A percentile compares a stretch with the other conserved stretches of the same genome.
phyloP scores from a whole-genome alignment of 345 rosid genomes.

The Leavenworthia alabamica region DNA sequence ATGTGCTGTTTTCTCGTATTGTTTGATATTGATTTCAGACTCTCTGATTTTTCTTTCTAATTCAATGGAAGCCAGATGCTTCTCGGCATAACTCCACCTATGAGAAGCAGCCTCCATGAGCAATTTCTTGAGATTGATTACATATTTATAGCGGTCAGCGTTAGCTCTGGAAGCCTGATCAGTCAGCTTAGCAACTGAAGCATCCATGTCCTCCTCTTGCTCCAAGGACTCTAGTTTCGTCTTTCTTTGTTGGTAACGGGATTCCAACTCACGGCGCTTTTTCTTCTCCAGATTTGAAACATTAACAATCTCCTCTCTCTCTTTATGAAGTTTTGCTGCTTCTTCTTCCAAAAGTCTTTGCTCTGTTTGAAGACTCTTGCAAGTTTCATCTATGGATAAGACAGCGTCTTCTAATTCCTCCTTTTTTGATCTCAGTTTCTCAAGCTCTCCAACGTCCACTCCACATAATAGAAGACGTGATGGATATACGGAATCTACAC shows the following conservation, averaged over 20 bases:
- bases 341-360: conserved; percentile 60
- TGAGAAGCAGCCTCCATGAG: conserved; percentile 51
- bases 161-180: conserved; percentile 55
- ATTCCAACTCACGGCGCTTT: conserved; percentile 51
- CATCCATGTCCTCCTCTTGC: conserved; percentile 60
- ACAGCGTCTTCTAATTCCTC: conserved; percentile 53
- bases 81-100: conserved; percentile 57
- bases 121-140: conserved; percentile 53
- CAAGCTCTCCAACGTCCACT: conserved; percentile 66
- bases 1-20: conserved; percentile 58
- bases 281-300: conserved; percentile 36
- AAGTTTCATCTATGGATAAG: conserved; percentile 37
- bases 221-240: conserved; percentile 52
- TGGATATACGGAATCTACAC: conserved; percentile 57
- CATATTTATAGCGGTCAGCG: conserved; percentile 40
- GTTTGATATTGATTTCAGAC: conserved; percentile 57
- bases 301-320: conserved; percentile 64
- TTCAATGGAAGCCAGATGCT: conserved; percentile 65
- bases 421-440: conserved; percentile 52
- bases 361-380: conserved; percentile 45
- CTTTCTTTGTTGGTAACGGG: conserved; percentile 54
- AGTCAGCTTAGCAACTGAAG: conserved; percentile 47
- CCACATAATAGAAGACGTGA: conserved; percentile 76
- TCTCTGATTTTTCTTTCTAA: conserved; percentile 75
- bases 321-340: conserved; percentile 58